Conservation (phyloP, 345 rosid species). For the Lenwebbia sp. region DNA sequence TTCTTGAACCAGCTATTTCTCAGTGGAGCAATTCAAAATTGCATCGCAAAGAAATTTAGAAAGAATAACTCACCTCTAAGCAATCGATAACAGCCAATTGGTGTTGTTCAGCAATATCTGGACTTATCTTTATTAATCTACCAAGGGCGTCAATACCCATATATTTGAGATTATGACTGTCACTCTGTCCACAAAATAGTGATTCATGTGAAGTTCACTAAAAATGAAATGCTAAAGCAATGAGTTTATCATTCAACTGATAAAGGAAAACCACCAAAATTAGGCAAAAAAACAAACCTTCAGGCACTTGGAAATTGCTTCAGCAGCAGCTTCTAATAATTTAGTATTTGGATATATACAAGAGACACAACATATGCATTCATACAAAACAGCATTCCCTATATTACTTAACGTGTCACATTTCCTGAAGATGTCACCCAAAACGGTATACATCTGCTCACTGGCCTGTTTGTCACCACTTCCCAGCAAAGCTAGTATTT, state of each 20-base stretch:
- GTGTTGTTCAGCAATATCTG: constrained; percentile 96
- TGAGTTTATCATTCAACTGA: background rate
- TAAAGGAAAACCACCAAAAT: background rate
- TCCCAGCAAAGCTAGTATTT: constrained; percentile 86
- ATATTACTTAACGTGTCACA: constrained; percentile 81
- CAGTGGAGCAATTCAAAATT: background rate
- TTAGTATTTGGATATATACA: constrained; percentile 74
- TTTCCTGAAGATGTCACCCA: constrained; percentile 86
- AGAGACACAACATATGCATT: constrained; percentile 89
- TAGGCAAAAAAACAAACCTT: constrained; percentile 40
- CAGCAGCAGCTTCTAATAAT: constrained; percentile 85
- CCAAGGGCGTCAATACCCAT: constrained; percentile 98
- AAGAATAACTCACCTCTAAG: constrained; percentile 64
- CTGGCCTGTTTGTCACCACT: constrained; percentile 95
- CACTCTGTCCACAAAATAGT: constrained; percentile 56
- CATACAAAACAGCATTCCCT: constrained; percentile 87
- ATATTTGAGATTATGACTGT: constrained; percentile 87
- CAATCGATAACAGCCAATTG: constrained; percentile 98
- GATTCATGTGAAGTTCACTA: background rate
- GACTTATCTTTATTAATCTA: constrained; percentile 75
- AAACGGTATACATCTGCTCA: constrained; percentile 86
- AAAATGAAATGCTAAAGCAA: background rate
- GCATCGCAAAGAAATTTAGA: background rate
- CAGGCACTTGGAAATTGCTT: constrained; percentile 73
- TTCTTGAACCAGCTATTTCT: background rate